phyloP scores from a whole-genome alignment of 2,329 filamentous ascomycete genomes.

The Alternaria gansuensis region DNA sequence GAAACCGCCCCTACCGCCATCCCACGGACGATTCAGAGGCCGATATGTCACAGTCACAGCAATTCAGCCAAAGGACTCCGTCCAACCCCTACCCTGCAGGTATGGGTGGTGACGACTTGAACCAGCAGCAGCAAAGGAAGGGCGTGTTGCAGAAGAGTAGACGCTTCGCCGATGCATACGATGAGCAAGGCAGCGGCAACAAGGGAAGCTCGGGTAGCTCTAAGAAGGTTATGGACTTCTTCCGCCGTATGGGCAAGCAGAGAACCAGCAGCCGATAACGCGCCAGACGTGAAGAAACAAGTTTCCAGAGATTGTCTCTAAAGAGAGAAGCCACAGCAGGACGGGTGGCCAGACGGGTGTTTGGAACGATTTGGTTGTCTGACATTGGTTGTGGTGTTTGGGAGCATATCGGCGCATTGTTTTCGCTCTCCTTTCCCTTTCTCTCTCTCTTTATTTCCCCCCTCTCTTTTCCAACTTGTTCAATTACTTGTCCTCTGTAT shows the following conservation, averaged over 20 bases:
- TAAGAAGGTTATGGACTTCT: conserved; percentile 97
- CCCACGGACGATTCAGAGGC: conserved; percentile 49
- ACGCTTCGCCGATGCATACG: conserved; percentile 87
- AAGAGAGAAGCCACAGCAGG: not conserved
- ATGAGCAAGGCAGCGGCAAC: conserved; percentile 59
- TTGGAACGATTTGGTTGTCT: conserved; percentile 7
- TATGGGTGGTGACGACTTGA: conserved; percentile 44
- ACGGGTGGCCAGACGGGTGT: conserved; percentile 1
- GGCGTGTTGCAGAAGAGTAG: conserved; percentile 84
- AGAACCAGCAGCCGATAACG: conserved; percentile 50
- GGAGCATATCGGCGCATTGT: conserved; percentile 15
- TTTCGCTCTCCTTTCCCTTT: conserved; percentile 5
- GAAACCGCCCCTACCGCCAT: conserved; percentile 41
- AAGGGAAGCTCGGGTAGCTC: conserved; percentile 70
- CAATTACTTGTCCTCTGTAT: not conserved
- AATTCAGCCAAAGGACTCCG: conserved; percentile 26
- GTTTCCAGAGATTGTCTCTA: not conserved
- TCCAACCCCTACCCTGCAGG: conserved; percentile 53
- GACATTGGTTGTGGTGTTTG: conserved; percentile 6
- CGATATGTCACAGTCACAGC: conserved; percentile 37
- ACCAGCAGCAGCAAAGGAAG: conserved; percentile 35
- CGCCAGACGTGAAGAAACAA: not conserved
- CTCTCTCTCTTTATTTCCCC: conserved; percentile 3
- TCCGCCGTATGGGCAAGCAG: conserved; percentile 84
- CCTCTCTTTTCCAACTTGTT: conserved; percentile 3